Conservation (phyloP, 169 alveolate genomes). For the Plasmodium vivax region DNA sequence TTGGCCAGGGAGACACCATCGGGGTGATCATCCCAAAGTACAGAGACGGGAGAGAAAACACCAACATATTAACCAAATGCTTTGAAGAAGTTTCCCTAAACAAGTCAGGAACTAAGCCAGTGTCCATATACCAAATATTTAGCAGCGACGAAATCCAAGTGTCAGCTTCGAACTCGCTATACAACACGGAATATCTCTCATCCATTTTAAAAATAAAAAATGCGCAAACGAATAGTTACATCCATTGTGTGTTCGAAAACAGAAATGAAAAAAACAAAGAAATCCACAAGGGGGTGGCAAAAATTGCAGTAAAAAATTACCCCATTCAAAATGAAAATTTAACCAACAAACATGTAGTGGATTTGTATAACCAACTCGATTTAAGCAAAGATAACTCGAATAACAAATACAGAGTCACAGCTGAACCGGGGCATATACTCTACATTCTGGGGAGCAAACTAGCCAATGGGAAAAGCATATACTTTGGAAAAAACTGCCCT, state of each 20-base stretch:
- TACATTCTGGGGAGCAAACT: conserved; percentile 28
- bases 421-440: conserved; percentile 26
- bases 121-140: conserved; percentile 46
- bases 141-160: conserved; percentile 11
- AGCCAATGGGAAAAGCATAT: background rate
- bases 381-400: conserved; percentile 14
- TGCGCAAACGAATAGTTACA: background rate
- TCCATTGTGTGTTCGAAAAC: conserved; percentile 42
- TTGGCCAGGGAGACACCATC: conserved; percentile 35
- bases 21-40: conserved; percentile 52
- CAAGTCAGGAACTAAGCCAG: conserved; percentile 9
- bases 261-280: background rate
- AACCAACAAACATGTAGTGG: conserved; percentile 10
- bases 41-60: conserved; percentile 28
- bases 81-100: conserved; percentile 39
- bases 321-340: background rate
- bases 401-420: background rate
- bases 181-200: conserved; percentile 16
- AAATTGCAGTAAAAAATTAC: conserved; percentile 18
- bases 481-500: conserved; percentile 27
- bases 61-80: conserved; percentile 29
- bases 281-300: conserved; percentile 43
- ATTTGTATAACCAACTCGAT: conserved; percentile 24
- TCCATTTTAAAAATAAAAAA: conserved; percentile 42
- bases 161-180: background rate